Evolutionary conservation across 2,329 filamentous ascomycete genomes (phyloP).

Genomic region (Neonectria faginata): DNA sequence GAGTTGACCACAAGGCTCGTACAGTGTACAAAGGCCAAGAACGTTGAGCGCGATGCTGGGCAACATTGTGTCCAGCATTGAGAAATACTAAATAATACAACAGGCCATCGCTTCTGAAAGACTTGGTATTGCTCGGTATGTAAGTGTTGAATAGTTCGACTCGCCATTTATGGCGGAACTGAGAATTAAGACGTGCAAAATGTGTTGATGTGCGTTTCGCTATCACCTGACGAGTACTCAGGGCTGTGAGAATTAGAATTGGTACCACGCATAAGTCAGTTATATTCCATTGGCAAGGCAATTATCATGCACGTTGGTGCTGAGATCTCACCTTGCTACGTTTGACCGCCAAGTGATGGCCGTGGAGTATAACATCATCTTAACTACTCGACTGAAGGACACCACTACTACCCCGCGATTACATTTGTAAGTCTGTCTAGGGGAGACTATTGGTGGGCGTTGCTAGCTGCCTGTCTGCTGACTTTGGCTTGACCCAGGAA

Average conservation of each 20-base stretch:
- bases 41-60: no score
- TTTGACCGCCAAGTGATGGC: neutral
- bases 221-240: neutral
- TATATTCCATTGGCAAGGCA: neutral
- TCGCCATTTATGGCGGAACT: no score
- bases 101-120: no score
- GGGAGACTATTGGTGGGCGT: neutral
- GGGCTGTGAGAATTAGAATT: neutral
- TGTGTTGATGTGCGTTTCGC: neutral
- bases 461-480: neutral
- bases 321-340: neutral
- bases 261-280: neutral
- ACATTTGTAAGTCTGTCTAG: neutral
- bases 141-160: no score
- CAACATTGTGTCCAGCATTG: no score
- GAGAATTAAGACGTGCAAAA: neutral
- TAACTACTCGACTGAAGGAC: neutral
- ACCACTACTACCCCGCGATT: neutral
- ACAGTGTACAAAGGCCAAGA: no score
- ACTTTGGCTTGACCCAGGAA: neutral
- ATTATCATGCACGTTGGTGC: neutral
- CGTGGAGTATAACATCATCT: neutral
- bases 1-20: no score
- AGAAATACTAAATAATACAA: no score
- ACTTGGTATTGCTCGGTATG: no score